Base-by-base conservation (phyloP, 2,329 filamentous ascomycete genomes). In the Westerdykella aurantiaca region DNA sequence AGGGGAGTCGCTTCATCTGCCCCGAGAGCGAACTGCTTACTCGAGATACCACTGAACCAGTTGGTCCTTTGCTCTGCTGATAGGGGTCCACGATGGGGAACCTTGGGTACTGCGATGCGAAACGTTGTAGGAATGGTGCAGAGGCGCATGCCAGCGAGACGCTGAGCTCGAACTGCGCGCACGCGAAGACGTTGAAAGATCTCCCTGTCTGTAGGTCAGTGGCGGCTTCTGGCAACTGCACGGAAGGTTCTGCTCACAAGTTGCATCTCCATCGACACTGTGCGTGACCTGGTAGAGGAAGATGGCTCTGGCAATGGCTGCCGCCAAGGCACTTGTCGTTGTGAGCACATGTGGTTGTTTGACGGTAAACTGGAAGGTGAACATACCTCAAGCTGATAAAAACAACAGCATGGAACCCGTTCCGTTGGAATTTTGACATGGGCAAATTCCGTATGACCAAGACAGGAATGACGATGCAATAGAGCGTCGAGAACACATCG, bases 231-330 rank as follows among this genome's bases (percentile, higher is more conserved):
- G n/a, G 34, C 9, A 9, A 9, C 10, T 4, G 31, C 14, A 31
- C 22, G 5, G 13, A 16, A 5, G 11, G 1, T 5, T 4, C 18
- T 14, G 35, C 55, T 44, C 46, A 58, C 56, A 57, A 4, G 56
- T 57, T n/a, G 51, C 45, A 40, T 60, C 56, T 31, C 50, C 49
- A 31, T 45, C 45, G 16, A 34, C 7, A 44, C 49, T 47, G 22
- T 46, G 14, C 38, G 45, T 53, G 10, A 64, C 43, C 18, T 47
- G 41, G 12, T 37, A 37, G 12, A 64, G 51, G 41, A 60, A 63
- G 22, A 57, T 50, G n/a, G 66, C 65, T 14, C 67, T 52, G 25
- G 57, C 56, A 21, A 58, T 51, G 22, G 60, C 64, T 9, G 60
- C 57, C 12, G 48, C 62, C 1, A 64, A 52, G 4, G 66, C 65